Percentiles rank a stretch among this genome's conserved stretches.
These are phyloP conservation scores for Sordaria brevicollis DNA, from an alignment of 495 filamentous ascomycete species.

Conservation along the genomic window DNA sequence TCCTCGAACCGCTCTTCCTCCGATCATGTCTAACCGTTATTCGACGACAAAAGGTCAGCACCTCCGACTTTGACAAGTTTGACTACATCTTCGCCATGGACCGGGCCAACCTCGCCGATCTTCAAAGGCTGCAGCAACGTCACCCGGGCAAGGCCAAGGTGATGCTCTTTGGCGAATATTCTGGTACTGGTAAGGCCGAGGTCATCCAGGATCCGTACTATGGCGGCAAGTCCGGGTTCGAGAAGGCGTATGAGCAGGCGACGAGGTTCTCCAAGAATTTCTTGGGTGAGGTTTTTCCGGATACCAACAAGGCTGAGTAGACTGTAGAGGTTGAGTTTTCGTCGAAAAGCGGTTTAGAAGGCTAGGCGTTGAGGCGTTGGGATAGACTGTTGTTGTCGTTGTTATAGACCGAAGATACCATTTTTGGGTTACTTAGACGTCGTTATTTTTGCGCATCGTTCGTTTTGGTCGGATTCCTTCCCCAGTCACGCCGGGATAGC, in stretches of 20 bases:
- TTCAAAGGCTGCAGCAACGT: slow-evolving; percentile 48
- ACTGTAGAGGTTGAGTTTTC: neutral
- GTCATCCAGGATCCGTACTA: slow-evolving; percentile 94
- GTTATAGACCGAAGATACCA: slow-evolving; percentile 4
- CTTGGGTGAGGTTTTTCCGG: slow-evolving; percentile 41
- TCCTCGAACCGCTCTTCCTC: neutral
- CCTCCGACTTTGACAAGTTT: slow-evolving; percentile 63
- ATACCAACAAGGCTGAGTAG: slow-evolving; percentile 16
- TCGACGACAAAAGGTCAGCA: slow-evolving; percentile 13
- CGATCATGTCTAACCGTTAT: neutral
- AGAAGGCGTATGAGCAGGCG: slow-evolving; percentile 76
- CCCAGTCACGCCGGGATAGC: neutral
- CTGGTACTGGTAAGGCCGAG: slow-evolving; percentile 50
- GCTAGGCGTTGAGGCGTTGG: neutral
- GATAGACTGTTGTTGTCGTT: neutral
- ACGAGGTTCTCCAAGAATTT: slow-evolving; percentile 71
- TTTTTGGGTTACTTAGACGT: neutral
- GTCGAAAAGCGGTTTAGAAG: neutral
- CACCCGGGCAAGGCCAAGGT: slow-evolving; percentile 49
- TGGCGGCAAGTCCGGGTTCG: slow-evolving; percentile 71
- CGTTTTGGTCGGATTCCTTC: neutral
- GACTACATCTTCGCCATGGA: slow-evolving; percentile 97
- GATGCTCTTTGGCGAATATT: slow-evolving; percentile 79
- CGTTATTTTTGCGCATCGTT: neutral
- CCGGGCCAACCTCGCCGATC: slow-evolving; percentile 63